Conservation (phyloP, 805 yeast genomes). For the Zygotorulaspora danielsina region DNA sequence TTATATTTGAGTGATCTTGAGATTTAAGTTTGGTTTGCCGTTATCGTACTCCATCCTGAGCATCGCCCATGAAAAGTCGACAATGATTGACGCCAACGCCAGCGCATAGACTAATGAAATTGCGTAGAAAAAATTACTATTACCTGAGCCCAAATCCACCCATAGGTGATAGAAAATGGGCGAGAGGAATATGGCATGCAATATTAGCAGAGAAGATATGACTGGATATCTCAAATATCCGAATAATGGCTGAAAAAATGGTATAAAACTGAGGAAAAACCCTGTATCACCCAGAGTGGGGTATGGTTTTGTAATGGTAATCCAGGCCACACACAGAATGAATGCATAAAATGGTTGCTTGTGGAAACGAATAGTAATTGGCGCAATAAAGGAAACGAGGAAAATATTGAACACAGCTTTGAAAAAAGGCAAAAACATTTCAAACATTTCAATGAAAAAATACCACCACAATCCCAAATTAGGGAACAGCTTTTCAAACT, state of each 20-base stretch:
- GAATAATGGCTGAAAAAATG: constrained; percentile 45
- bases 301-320: constrained; percentile 71
- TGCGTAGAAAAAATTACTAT: constrained; percentile 94
- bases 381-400: constrained; percentile 60
- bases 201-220: constrained; percentile 49
- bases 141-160: constrained; percentile 92
- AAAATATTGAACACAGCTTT: constrained; percentile 78
- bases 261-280: constrained; percentile 45
- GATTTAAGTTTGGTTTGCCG: constrained; percentile 33
- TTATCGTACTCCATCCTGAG: constrained; percentile 62
- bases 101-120: constrained; percentile 76
- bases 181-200: constrained; percentile 60
- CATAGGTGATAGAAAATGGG: constrained; percentile 92
- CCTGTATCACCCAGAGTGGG: constrained; percentile 81
- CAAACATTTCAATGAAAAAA: constrained; percentile 92
- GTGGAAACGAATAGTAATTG: constrained; percentile 65
- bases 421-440: constrained; percentile 79
- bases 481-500: constrained; percentile 71
- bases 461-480: constrained; percentile 99
- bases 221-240: constrained; percentile 45
- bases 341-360: constrained; percentile 57
- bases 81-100: constrained; percentile 60
- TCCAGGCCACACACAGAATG: constrained; percentile 45
- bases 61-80: constrained; percentile 81
- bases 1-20: constrained; percentile 51